A percentile compares a stretch with the other conserved stretches of the same genome.
These are phyloP conservation scores for Termitomyces sp. DNA, from an alignment of 768 basidiomycete species.

Conservation along the genomic window DNA sequence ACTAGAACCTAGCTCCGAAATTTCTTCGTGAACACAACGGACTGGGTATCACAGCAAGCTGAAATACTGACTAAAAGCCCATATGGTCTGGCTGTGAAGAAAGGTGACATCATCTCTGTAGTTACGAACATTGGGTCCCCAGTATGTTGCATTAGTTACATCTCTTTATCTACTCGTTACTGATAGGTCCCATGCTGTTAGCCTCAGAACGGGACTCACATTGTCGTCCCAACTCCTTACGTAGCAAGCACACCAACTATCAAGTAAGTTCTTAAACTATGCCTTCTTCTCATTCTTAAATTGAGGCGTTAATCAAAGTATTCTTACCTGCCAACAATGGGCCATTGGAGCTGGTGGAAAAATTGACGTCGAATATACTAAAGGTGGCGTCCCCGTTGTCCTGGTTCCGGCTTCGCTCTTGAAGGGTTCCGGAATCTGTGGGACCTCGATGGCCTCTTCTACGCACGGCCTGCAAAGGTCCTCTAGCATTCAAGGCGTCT, in stretches of 20 bases:
- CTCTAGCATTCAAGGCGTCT: neutral
- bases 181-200: constrained; percentile 16
- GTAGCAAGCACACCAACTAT: constrained; percentile 42
- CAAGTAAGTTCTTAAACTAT: constrained; percentile 40
- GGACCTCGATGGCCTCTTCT: constrained; percentile 2
- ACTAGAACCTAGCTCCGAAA: constrained; percentile 50
- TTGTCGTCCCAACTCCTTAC: constrained; percentile 58
- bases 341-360: constrained; percentile 64
- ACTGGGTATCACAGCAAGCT: constrained; percentile 51
- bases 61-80: constrained; percentile 47
- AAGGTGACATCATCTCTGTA: constrained; percentile 57
- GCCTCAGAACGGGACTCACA: constrained; percentile 53
- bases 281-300: neutral
- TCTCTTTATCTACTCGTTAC: neutral
- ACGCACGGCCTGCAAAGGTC: neutral
- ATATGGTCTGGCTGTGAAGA: constrained; percentile 59
- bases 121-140: constrained; percentile 75
- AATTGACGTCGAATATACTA: constrained; percentile 57
- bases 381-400: constrained; percentile 58
- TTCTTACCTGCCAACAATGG: constrained; percentile 65
- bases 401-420: constrained; percentile 41
- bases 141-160: constrained; percentile 31
- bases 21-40: constrained; percentile 50
- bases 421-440: constrained; percentile 36
- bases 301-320: constrained; percentile 27